Conservation (phyloP, 805 yeast genomes). For the Saccharomycopsis fermentans region DNA sequence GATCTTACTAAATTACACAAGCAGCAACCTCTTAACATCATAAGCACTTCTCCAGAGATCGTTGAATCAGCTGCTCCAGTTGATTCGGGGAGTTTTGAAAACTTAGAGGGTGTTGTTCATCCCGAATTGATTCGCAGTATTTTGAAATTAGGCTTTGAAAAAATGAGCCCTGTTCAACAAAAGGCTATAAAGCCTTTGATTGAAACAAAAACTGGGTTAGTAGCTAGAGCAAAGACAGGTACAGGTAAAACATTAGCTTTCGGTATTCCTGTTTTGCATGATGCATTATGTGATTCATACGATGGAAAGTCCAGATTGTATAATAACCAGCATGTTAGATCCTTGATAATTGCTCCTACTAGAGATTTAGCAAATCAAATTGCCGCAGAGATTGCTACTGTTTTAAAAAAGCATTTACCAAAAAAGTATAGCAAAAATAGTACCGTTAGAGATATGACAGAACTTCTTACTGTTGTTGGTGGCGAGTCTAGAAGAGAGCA, state of each 20-base stretch:
- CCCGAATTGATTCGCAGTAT: conserved; percentile 3
- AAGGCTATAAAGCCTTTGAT: conserved; percentile 50
- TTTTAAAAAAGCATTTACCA: not conserved
- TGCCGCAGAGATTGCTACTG: conserved; percentile 9
- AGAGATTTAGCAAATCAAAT: conserved; percentile 61
- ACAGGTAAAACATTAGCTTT: conserved; percentile 92
- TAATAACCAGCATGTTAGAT: conserved; percentile 34
- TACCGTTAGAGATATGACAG: conserved; percentile 19
- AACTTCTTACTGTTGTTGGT: conserved; percentile 54
- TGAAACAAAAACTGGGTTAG: conserved; percentile 45
- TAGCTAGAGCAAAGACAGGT: conserved; percentile 89
- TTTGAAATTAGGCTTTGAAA: conserved; percentile 4
- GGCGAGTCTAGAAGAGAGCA: conserved; percentile 40
- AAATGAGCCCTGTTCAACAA: conserved; percentile 62
- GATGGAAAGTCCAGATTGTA: conserved; percentile 23
- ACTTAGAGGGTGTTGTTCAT: conserved; percentile 4
- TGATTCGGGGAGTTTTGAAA: not conserved
- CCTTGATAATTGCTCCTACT: conserved; percentile 78
- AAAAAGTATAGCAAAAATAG: not conserved
- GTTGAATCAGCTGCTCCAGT: not conserved
- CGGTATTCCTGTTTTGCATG: conserved; percentile 68
- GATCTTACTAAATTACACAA: not conserved
- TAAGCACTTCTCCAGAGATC: not conserved
- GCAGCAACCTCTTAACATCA: not conserved
- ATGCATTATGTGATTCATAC: conserved; percentile 30